Evolutionary conservation across 2,329 filamentous ascomycete genomes (phyloP).

Genomic region (Byssochlamys sp.): DNA sequence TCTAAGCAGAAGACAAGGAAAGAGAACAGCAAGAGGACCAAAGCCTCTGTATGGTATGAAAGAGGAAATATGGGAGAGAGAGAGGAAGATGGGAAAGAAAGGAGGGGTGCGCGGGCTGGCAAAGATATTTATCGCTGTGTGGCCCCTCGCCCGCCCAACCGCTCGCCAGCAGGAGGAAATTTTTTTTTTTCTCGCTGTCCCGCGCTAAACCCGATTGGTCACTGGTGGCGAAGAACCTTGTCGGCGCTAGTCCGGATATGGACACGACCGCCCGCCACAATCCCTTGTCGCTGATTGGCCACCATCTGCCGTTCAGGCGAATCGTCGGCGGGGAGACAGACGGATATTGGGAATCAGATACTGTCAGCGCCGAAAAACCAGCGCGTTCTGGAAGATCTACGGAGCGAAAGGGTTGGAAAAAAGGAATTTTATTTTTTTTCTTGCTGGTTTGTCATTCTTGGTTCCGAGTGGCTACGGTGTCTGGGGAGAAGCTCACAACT

Average conservation of each 20-base stretch:
- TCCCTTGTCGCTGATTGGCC: background rate
- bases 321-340: background rate
- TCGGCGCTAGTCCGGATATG: slow-evolving; percentile 13
- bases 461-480: background rate
- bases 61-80: slow-evolving; percentile 4
- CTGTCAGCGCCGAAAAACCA: background rate
- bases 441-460: background rate
- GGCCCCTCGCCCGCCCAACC: slow-evolving; percentile 14
- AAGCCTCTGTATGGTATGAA: background rate
- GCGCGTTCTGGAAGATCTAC: background rate
- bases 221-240: slow-evolving; percentile 9
- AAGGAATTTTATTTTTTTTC: background rate
- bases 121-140: slow-evolving; percentile 33
- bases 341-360: background rate
- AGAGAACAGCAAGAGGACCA: slow-evolving; percentile 8
- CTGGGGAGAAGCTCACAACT: background rate
- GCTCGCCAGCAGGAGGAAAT: slow-evolving; percentile 2
- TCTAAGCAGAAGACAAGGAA: slow-evolving; percentile 22
- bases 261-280: slow-evolving; percentile 8
- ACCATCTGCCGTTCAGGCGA: background rate
- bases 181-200: slow-evolving; percentile 16
- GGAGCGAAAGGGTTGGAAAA: background rate
- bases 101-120: slow-evolving; percentile 4
- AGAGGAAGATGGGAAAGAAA: slow-evolving; percentile 15
- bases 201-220: slow-evolving; percentile 13